Conservation (phyloP, 352 stramenopile genomes). For the Globisporangium paddicum region DNA sequence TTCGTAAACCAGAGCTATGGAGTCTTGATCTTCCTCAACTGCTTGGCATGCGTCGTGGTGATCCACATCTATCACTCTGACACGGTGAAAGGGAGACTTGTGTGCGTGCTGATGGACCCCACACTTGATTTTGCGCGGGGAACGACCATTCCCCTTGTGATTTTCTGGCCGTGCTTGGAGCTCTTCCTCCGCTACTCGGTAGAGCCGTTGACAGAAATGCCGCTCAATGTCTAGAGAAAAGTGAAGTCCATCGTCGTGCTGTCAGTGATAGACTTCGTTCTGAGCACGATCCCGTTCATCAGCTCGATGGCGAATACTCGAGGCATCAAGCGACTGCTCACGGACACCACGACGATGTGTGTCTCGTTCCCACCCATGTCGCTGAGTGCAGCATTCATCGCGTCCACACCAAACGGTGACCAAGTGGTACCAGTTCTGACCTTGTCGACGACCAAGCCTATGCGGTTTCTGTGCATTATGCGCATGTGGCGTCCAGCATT, state of each 20-base stretch:
- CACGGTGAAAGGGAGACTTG: neutral
- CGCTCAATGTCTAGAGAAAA: neutral
- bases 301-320: neutral
- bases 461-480: neutral
- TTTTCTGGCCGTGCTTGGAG: constrained; percentile 1
- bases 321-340: neutral
- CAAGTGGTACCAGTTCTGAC: neutral
- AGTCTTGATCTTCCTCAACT: constrained; percentile 10
- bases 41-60: neutral
- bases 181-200: neutral
- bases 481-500: neutral
- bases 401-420: neutral
- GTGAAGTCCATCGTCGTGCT: constrained; percentile 1
- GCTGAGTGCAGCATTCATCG: neutral
- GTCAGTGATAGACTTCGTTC: neutral
- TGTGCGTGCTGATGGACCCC: neutral
- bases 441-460: neutral
- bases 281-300: neutral
- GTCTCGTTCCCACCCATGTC: neutral
- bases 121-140: neutral
- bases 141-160: neutral
- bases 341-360: neutral
- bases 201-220: neutral
- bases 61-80: neutral
- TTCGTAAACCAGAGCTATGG: constrained; percentile 9